A percentile compares a stretch with the other conserved stretches of the same genome.
Conservation (phyloP, 2,329 filamentous ascomycete species). For the Magnaporthiopsis poae region DNA sequence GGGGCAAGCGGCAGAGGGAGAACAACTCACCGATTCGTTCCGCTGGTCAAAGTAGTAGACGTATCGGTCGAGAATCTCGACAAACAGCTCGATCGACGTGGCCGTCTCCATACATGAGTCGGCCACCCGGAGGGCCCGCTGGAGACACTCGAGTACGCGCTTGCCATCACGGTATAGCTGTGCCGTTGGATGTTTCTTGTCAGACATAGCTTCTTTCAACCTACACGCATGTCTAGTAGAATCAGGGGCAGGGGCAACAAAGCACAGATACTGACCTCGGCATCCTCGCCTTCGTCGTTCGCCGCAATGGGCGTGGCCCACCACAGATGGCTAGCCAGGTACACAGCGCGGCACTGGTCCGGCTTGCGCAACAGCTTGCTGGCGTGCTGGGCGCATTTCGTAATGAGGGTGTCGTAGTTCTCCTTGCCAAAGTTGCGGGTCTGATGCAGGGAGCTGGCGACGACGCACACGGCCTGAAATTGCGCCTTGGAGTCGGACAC, state of each 20-base stretch:
- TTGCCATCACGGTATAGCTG: constrained; percentile 96
- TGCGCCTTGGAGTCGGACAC: constrained; percentile 93
- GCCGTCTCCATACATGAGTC: constrained; percentile 99
- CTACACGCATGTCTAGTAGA: background rate
- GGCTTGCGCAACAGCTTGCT: constrained; percentile 96
- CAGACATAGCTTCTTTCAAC: constrained; percentile 9
- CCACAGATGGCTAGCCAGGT: constrained; percentile 93
- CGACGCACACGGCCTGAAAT: constrained; percentile 93
- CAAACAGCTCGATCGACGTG: constrained; percentile 93
- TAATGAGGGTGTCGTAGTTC: constrained; percentile 97
- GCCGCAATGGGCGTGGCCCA: constrained; percentile 81
- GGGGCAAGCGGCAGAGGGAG: background rate
- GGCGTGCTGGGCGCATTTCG: constrained; percentile 90
- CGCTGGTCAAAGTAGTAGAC: constrained; percentile 99
- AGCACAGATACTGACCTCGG: constrained; percentile 49
- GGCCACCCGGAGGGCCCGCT: constrained; percentile 86
- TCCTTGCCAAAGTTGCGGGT: constrained; percentile 87
- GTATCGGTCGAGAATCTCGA: constrained; percentile 95
- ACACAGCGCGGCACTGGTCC: constrained; percentile 93
- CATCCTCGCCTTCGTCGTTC: constrained; percentile 70
- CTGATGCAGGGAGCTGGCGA: constrained; percentile 79
- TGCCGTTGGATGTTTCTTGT: constrained; percentile 5
- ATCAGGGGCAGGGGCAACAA: background rate
- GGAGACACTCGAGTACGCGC: constrained; percentile 88
- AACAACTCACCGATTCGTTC: constrained; percentile 68